phyloP scores from a whole-genome alignment of 1,284 basidiomycete species.

The Fomitiporia mediterranea region DNA sequence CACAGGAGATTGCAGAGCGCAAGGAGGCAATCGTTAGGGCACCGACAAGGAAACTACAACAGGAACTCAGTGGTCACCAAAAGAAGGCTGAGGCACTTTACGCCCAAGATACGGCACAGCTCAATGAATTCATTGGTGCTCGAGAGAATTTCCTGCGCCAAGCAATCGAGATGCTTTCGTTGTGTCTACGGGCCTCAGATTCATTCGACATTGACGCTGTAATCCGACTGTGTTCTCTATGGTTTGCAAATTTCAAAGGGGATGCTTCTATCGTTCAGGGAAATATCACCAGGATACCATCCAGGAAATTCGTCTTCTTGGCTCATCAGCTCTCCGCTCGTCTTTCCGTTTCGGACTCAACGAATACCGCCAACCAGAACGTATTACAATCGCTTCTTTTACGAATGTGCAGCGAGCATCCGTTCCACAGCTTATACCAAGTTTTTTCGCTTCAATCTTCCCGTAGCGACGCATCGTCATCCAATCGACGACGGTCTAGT shows the following conservation, averaged over 20 bases:
- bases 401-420: constrained; percentile 85
- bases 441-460: constrained; percentile 70
- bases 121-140: constrained; percentile 54
- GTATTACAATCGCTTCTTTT: constrained; percentile 64
- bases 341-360: constrained; percentile 45
- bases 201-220: constrained; percentile 72
- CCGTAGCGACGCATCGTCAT: constrained; percentile 1
- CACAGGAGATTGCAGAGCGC: constrained; percentile 53
- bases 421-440: constrained; percentile 91
- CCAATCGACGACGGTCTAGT: constrained; percentile 21
- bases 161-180: constrained; percentile 82
- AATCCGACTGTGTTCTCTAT: constrained; percentile 84
- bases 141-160: constrained; percentile 64
- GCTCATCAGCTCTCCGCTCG: constrained; percentile 91
- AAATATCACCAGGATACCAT: constrained; percentile 66
- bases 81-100: constrained; percentile 39
- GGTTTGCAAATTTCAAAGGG: constrained; percentile 82
- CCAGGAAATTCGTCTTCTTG: constrained; percentile 86
- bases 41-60: constrained; percentile 26
- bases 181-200: constrained; percentile 65
- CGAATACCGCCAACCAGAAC: constrained; percentile 48
- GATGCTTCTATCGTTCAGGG: constrained; percentile 23
- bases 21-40: constrained; percentile 37
- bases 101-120: constrained; percentile 55
- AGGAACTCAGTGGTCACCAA: constrained; percentile 31